A percentile compares a stretch with the other conserved stretches of the same genome.
These are phyloP conservation scores for Nothophaeocryptopus gaeumannii DNA, from an alignment of 2,329 filamentous ascomycete species.

Conservation along the genomic window DNA sequence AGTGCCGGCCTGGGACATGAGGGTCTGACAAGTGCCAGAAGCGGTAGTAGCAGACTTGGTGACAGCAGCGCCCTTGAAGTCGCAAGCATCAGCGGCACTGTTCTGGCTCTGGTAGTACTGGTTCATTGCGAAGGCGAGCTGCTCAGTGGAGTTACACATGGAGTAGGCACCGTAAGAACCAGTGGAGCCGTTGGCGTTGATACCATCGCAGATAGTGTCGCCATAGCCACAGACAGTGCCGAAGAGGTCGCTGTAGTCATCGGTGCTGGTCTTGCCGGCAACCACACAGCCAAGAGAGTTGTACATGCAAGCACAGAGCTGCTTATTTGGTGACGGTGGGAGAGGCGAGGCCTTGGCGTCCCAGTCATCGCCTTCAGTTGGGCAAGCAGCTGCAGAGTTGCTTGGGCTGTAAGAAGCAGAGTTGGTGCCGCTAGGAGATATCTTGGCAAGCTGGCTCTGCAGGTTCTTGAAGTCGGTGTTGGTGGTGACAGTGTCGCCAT, in stretches of 20 bases:
- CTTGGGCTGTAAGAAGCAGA: conserved; percentile 68
- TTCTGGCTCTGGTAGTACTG: conserved; percentile 64
- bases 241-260: conserved; percentile 68
- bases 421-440: conserved; percentile 63
- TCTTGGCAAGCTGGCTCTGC: conserved; percentile 65
- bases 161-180: conserved; percentile 74
- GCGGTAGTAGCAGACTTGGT: conserved; percentile 51
- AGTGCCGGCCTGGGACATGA: conserved; percentile 63
- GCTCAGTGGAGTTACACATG: conserved; percentile 69
- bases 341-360: conserved; percentile 63
- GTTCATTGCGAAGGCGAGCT: conserved; percentile 73
- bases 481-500: conserved; percentile 60
- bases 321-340: conserved; percentile 74
- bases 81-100: conserved; percentile 58
- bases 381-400: conserved; percentile 71
- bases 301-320: conserved; percentile 85
- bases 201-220: conserved; percentile 61
- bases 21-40: conserved; percentile 53
- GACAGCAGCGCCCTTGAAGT: conserved; percentile 66
- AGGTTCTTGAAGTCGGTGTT: conserved; percentile 73
- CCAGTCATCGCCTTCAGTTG: conserved; percentile 64
- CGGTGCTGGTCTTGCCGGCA: conserved; percentile 53
- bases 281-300: conserved; percentile 69
- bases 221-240: conserved; percentile 64
- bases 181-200: conserved; percentile 63